A percentile compares a stretch with the other conserved stretches of the same genome.
phyloP scores from a whole-genome alignment of 106 monocot genomes.

The Triglochin maritima region DNA sequence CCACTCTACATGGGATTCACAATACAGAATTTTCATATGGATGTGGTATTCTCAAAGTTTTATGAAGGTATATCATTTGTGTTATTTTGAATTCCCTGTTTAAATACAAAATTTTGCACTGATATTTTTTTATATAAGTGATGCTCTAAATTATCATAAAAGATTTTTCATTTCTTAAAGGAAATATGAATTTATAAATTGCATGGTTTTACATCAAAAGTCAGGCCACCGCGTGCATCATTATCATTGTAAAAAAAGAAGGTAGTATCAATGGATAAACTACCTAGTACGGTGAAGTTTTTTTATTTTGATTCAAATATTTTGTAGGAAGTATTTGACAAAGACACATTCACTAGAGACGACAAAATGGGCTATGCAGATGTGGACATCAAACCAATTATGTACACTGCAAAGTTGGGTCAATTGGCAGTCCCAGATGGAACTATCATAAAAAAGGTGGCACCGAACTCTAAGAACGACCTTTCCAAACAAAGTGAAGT shows the following conservation, averaged over 20 bases:
- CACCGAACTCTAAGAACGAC: slow-evolving; percentile 20
- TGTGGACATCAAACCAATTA: slow-evolving; percentile 20
- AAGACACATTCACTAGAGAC: slow-evolving; percentile 27
- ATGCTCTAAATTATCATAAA: not conserved
- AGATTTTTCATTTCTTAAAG: not conserved
- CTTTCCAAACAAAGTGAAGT: slow-evolving; percentile 9
- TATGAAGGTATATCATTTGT: too few species aligned
- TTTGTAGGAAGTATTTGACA: slow-evolving; percentile 31
- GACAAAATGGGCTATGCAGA: slow-evolving; percentile 33
- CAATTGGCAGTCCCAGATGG: slow-evolving; percentile 6
- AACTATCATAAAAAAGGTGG: slow-evolving; percentile 9
- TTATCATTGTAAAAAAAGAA: not conserved
- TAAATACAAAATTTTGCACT: too few species aligned
- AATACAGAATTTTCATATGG: too few species aligned
- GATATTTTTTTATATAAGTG: not conserved
- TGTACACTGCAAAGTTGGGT: slow-evolving; percentile 23
- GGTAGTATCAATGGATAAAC: too few species aligned
- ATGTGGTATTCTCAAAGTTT: too few species aligned
- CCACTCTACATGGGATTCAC: too few species aligned
- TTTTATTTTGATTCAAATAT: not conserved
- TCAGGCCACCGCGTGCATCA: not conserved
- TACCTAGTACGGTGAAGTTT: too few species aligned
- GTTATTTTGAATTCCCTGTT: too few species aligned
- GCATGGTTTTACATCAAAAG: not conserved
- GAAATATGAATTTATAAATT: not conserved